Base-by-base conservation (phyloP, 768 basidiomycete genomes). In the Serendipita vermifera region DNA sequence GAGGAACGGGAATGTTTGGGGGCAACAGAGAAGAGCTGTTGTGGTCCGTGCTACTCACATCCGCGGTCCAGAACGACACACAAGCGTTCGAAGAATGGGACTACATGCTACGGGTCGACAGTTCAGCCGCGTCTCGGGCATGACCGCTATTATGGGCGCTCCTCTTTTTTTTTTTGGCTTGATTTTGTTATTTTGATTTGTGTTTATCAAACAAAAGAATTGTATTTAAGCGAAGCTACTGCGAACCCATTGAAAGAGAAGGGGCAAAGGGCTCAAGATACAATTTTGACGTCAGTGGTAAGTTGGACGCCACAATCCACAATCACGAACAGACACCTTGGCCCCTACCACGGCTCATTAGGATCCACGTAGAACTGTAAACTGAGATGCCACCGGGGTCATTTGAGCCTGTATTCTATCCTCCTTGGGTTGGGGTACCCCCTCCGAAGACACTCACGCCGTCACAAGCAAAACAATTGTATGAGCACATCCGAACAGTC, bases 1-100 rank as follows among this genome's bases (percentile, higher is more conserved):
- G 74, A 59, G 88, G 88, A 5, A 82, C 79, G 17, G 87, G 87
- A 2, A 67, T 90, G 55, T 71, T 88, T 31, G 85, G 81, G 55
- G 82, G 82, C 5, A 76, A 83, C 64, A 79, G 82, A 59, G 85
- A 83, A 55, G 72, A 74, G 38, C 64, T 81, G 29, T 74, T 81
- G 35, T 83, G 82, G 81, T 79, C 82, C 27, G 67, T 88, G 62
- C 69, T 88, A 70, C 77, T 85, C 77, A 70, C 77, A 64, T 33
- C 32, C 17, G 72, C 80, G 38, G 85, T 87, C 59, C 57, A 60
- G 36, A 88, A 91, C 67, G 77, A 77, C 33, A 15, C 29, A 9
- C 46, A 51, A 29, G 46, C 46, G 22, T 51, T 51, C 31, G 46
- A 51, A 51, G 46, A 51, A 29, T 51, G 46, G 46, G 46, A 51